Evolutionary conservation across 2,329 filamentous ascomycete genomes (phyloP), one percentile per base, ranked within the genome.

Genomic region (Fusarium odoratissimum): DNA sequence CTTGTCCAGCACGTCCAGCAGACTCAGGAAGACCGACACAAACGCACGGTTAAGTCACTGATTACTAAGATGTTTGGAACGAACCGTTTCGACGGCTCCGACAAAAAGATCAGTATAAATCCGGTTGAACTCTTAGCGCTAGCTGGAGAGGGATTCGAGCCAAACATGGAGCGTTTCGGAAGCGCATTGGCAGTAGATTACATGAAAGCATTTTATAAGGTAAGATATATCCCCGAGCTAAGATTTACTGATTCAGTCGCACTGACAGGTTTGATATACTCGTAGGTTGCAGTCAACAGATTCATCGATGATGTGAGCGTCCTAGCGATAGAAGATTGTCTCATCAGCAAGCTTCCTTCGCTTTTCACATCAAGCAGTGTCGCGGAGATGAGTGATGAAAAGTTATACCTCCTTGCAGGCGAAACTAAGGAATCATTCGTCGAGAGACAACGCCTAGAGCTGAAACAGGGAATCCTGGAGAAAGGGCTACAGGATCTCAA

Each of bases 191-290:
- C 81, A 45, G 80, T 84, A 3, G 82, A 84, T 52, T 81, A 75
- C 23, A 78, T 84, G 70, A 74, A 81, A 38, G 82, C 83, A 0
- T 86, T 83, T 59, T 86, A 85, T 60, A 79, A 84, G 76, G 83
- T 79, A 76, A 30, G 60, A 28, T 12, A 10, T 8, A 8, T 1
- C n/a, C 23, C 7, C 2, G 37, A 19, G 2, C 6, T 11, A 12
- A 10, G 9, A n/a, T 30, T n/a, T 13, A 11, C 6, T n/a, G 44
- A 16, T n/a, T 30, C 2, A 3, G 45, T 33, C 13, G 6, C 6
- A 25, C 11, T 61, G 40, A 61, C 21, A 8, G 6, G 13, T 8
- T 25, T 13, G 10, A 8, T 16, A 16, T 33, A 12, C 16, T 12
- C 1, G 10, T 14, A 71, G 63, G 54, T 71, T 31, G 63, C 69